Evolutionary conservation across 306 rosid genomes (phyloP), one percentile per base, ranked within the genome.

Genomic region (Castanea sativa): DNA sequence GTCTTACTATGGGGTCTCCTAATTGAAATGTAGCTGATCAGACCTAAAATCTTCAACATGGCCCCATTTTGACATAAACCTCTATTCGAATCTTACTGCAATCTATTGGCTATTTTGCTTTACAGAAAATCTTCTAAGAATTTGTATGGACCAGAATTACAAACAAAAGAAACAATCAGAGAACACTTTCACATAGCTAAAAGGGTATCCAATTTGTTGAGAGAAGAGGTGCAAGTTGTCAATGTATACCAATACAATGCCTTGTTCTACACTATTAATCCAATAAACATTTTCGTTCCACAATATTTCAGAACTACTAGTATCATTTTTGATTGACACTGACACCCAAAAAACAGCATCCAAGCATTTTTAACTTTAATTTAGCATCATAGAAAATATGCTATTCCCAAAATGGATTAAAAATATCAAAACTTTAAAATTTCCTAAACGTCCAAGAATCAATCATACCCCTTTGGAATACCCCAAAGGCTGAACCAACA

Each of bases 351-450:
- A 52, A 30, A 33, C 8, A 49, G 81, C 76, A 58, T 57, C 57
- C 49, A 56, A 55, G 57, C n/a, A 33, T 25, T 12, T 27, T 30
- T 12, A 8, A 27, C 21, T 43, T 25, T 5, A 15, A 16, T 18
- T 11, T 14, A 20, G 27, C 11, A 23, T 45, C 61, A 20, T 57
- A 64, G 21, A 55, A 76, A 83, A 73, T 65, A 73, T 25, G 75
- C 72, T 75, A 57, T 76, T 78, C 73, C 49, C 32, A 55, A 67
- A 57, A 69, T 78, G 52, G 71, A 71, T 68, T 80, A 15, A 60
- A 74, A 80, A 63, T 74, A 57, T 78, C 68, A 73, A 73, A 78
- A 76, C 57, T 78, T 73, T 64, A 25, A 73, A 76, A 60, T 76
- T 51, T 60, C 73, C 29, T 29, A 10, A 43, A 61, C 63, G 57